These are phyloP conservation scores for Lachnellula cervina DNA, from an alignment of 2,329 filamentous ascomycete genomes.

Conservation along the genomic window DNA sequence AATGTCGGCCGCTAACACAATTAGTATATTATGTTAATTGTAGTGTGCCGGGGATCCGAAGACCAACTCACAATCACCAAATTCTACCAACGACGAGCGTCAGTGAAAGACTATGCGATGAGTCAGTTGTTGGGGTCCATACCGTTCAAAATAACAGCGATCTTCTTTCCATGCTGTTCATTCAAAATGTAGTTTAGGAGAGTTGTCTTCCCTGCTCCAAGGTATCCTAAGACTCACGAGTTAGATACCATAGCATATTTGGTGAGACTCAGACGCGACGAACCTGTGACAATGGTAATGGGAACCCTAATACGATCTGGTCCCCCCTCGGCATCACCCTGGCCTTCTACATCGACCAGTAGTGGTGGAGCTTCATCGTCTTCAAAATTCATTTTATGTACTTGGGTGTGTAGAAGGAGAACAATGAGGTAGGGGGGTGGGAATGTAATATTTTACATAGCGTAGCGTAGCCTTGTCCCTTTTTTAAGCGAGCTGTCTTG, in stretches of 20 bases:
- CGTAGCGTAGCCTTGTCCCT: neutral
- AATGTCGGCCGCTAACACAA: conserved; percentile 67
- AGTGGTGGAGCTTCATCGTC: conserved; percentile 63
- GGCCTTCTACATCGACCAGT: conserved; percentile 46
- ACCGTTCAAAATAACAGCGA: conserved; percentile 96
- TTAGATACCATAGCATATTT: conserved; percentile 1
- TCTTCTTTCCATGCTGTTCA: conserved; percentile 93
- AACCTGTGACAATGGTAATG: conserved; percentile 80
- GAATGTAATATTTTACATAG: neutral
- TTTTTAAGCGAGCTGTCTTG: neutral
- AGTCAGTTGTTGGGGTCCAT: conserved; percentile 18
- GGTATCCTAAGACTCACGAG: conserved; percentile 60
- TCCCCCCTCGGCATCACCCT: conserved; percentile 40
- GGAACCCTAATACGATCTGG: conserved; percentile 61
- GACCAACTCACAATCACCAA: conserved; percentile 65
- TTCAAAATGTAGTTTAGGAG: conserved; percentile 93
- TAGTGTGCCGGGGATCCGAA: neutral
- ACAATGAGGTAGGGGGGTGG: neutral
- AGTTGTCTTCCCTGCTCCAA: conserved; percentile 94
- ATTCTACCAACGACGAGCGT: conserved; percentile 48
- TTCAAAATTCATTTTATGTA: conserved; percentile 53
- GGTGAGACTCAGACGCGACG: conserved; percentile 6
- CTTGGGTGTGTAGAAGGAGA: neutral
- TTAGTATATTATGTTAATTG: conserved; percentile 2
- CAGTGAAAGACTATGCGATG: neutral